Percentiles rank a stretch among this genome's conserved stretches.
Evolutionary conservation across 1,139 yeast species (phyloP).

Genomic region (Blastobotrys raffinosifermentans): DNA sequence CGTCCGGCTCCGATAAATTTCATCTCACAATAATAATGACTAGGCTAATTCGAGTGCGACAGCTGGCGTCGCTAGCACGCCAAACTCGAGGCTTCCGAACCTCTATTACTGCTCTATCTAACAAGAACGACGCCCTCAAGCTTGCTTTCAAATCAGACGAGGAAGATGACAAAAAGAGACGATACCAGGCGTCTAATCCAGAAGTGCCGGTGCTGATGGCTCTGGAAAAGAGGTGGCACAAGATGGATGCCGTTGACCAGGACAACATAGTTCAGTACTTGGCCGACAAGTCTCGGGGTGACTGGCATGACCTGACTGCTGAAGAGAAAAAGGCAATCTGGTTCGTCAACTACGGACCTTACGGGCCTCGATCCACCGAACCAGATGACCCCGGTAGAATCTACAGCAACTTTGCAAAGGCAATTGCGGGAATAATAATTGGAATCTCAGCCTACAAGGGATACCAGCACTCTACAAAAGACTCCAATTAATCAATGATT

Average conservation of each 20-base stretch:
- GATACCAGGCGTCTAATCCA: slow-evolving; percentile 16
- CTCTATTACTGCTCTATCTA: not conserved
- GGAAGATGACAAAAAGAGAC: not conserved
- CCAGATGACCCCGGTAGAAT: slow-evolving; percentile 25
- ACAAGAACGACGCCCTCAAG: not conserved
- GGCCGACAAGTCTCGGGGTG: slow-evolving; percentile 39
- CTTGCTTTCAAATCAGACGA: not conserved
- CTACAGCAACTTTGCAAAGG: slow-evolving; percentile 25
- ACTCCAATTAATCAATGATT: too few relatives aligned
- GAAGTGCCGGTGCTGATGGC: slow-evolving; percentile 29
- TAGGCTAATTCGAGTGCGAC: too few relatives aligned
- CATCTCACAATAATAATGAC: too few relatives aligned
- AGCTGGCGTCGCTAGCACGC: not conserved
- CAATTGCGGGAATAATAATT: slow-evolving; percentile 19
- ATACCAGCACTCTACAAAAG: too few relatives aligned
- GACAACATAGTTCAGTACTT: slow-evolving; percentile 41
- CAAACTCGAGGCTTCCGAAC: not conserved
- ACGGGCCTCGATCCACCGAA: slow-evolving; percentile 34
- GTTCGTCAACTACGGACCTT: slow-evolving; percentile 34
- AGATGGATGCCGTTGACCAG: slow-evolving; percentile 35
- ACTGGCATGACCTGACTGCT: slow-evolving; percentile 35
- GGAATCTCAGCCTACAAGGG: slow-evolving; percentile 29
- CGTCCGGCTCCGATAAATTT: too few relatives aligned
- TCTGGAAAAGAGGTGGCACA: slow-evolving; percentile 34
- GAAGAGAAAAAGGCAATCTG: slow-evolving; percentile 36